Conservation (phyloP, 1,284 basidiomycete species). For the Ustilago lituana region DNA sequence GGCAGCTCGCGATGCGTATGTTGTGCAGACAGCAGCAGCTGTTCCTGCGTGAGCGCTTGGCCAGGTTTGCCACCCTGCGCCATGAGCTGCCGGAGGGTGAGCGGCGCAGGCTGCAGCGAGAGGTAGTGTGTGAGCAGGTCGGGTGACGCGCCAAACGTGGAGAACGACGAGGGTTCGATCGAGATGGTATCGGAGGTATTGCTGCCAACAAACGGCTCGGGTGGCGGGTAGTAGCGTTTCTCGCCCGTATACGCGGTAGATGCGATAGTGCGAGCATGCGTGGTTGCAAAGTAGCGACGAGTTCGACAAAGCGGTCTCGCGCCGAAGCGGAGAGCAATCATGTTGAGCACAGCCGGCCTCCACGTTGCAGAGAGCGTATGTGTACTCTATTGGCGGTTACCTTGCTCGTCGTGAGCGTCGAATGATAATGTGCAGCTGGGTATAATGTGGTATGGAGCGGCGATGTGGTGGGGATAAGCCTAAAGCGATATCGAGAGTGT, state of each 20-base stretch:
- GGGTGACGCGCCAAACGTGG: slow-evolving; percentile 62
- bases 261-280: slow-evolving; percentile 9
- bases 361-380: too few species aligned
- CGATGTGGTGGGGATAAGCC: too few species aligned
- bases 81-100: slow-evolving; percentile 61
- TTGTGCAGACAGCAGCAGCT: slow-evolving; percentile 58
- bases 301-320: slow-evolving; percentile 10
- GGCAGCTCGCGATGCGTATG: slow-evolving; percentile 63
- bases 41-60: slow-evolving; percentile 49
- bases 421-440: too few species aligned
- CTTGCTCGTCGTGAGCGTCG: too few species aligned
- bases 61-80: slow-evolving; percentile 56
- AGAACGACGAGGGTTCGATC: slow-evolving; percentile 36
- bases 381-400: too few species aligned
- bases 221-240: slow-evolving; percentile 45
- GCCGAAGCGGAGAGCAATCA: slow-evolving; percentile 13
- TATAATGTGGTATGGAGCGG: too few species aligned
- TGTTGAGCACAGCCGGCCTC: slow-evolving; percentile 1
- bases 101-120: slow-evolving; percentile 52
- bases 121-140: slow-evolving; percentile 55
- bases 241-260: slow-evolving; percentile 19
- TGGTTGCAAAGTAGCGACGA: neutral
- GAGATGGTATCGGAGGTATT: slow-evolving; percentile 14
- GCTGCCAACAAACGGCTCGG: slow-evolving; percentile 36
- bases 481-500: too few species aligned